Base-by-base conservation (phyloP, 179 eudicot species). In the Corrigiola litoralis region DNA sequence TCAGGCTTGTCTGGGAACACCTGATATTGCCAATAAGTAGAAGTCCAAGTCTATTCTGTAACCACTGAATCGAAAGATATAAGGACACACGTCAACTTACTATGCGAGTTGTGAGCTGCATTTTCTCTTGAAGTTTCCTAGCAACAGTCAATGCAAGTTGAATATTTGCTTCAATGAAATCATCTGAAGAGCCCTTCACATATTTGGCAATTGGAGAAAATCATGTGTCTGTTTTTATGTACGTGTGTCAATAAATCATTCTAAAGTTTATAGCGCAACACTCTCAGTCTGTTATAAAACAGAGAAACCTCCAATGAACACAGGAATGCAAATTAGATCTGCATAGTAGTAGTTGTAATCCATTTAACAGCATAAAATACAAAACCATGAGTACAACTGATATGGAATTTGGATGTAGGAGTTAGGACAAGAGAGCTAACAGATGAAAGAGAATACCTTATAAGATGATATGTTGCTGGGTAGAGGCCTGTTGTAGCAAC, bases 141-240 rank as follows among this genome's bases (percentile, higher is more conserved):
- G 82, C 89, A 75, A 94, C 88, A 47, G 96, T 84, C 79, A 94
- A 70, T 25, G 75, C 96, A 61, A 94, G 88, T 76, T 94, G 96
- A 76, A 94, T 81, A 73, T 94, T 94, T 72, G 99, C 99, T 72
- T 94, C 97, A 60, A 71, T 86, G 73, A 88, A 94, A 27, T 90
- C 99, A 69, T 90, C 97, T 70, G 99, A 94, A 69, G 99, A 94
- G 69, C 99, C 99, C 99, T 94, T 84, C 97, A 88, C 81, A 77
- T 62, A 72, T 69, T 76, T 74, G 75, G 70, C 79, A 77, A 85
- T 75, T 82, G 65, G 76, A 75, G 69, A 80, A 77, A 72, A 82
- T 84, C 85, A 87, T 71, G 77, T 16, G 69, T 81, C 85, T 75
- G 81, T 71, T 78, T 63, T 70, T 74, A 72, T 72, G 76, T 53